Percentiles rank a stretch among this genome's conserved stretches.
Conservation (phyloP, 257 asterid species). For the Agastache rugosa region DNA sequence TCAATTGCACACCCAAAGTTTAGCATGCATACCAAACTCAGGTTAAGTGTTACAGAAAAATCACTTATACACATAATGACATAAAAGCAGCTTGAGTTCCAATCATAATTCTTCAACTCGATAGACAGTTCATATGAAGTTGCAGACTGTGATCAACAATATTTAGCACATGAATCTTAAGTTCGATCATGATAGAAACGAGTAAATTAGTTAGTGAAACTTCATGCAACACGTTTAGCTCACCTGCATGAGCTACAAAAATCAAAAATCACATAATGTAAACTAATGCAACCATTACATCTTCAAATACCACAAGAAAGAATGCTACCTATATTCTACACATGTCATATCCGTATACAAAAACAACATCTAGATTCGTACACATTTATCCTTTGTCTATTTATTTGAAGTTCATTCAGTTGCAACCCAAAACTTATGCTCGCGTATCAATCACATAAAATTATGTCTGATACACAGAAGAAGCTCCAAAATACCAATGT, state of each 20-base stretch:
- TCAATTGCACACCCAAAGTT: background rate
- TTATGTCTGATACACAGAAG: background rate
- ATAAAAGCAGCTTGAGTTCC: slow-evolving; percentile 1
- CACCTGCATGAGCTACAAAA: slow-evolving; percentile 1
- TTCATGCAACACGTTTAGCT: background rate
- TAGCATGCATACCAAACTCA: background rate
- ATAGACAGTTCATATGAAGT: background rate
- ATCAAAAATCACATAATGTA: background rate
- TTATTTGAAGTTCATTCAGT: background rate
- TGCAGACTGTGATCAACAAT: background rate
- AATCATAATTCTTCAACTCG: background rate
- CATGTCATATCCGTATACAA: background rate
- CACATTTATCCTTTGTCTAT: background rate
- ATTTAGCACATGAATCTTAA: background rate
- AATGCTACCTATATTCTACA: background rate
- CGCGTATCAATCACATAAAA: background rate
- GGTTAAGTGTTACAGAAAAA: background rate
- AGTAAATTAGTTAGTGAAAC: background rate
- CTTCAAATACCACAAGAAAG: background rate
- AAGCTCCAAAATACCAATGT: background rate
- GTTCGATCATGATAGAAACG: background rate
- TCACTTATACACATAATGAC: slow-evolving; percentile 2
- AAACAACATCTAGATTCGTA: background rate
- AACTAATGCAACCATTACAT: slow-evolving; percentile 25
- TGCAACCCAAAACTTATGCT: background rate